phyloP scores from a whole-genome alignment of 164 flowering plant species.

The Piper longum region DNA sequence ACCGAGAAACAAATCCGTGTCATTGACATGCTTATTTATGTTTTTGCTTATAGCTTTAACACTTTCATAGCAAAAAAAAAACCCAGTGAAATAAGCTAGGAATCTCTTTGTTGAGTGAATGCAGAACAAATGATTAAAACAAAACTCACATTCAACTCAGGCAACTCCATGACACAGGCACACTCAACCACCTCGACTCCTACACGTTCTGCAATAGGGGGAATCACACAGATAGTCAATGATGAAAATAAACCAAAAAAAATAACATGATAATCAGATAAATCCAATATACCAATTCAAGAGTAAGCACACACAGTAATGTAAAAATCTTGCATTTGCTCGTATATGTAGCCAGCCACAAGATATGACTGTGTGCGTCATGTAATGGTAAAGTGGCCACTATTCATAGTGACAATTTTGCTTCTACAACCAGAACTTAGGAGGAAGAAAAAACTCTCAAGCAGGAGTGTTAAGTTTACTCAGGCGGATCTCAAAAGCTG shows the following conservation, averaged over 20 bases:
- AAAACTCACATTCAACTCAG: constrained; percentile 60
- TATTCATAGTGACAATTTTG: no score
- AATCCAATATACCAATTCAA: background rate
- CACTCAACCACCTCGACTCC: constrained; percentile 80
- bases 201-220: constrained; percentile 61
- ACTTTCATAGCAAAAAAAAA: background rate
- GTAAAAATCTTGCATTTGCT: background rate
- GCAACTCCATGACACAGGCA: constrained; percentile 82
- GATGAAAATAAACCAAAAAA: background rate
- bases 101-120: no score
- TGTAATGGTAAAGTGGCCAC: background rate
- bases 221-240: background rate
- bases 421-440: no score
- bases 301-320: background rate
- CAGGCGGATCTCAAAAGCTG: no score
- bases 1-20: background rate
- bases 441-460: no score
- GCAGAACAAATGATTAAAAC: background rate
- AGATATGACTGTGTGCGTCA: no score
- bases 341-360: background rate
- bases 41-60: no score
- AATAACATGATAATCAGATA: background rate
- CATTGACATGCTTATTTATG: background rate
- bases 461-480: no score
- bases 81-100: background rate